Evolutionary conservation across 768 basidiomycete species (phyloP).

Genomic region (Boletus subcaerulescens): DNA sequence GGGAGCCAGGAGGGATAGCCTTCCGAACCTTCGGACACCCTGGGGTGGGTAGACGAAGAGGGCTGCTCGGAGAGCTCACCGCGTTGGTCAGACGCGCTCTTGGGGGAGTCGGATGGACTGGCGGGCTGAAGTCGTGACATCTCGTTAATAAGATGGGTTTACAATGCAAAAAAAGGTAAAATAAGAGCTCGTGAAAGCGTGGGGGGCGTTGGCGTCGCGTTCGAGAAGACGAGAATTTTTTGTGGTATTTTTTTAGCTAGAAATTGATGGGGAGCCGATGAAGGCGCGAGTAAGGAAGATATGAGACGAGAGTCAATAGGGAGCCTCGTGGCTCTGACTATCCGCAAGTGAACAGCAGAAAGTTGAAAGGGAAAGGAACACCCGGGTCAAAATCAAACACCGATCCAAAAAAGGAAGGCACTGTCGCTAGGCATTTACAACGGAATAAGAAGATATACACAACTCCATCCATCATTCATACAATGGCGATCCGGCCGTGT

Average conservation of each 20-base stretch:
- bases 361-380: constrained; percentile 21
- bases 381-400: constrained; percentile 23
- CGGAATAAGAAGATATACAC: constrained; percentile 6
- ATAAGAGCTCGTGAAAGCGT: constrained; percentile 30
- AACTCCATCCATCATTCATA: constrained; percentile 24
- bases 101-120: constrained; percentile 29
- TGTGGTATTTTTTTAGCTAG: constrained; percentile 6
- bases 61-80: constrained; percentile 34
- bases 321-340: constrained; percentile 51
- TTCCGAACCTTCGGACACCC: constrained; percentile 47
- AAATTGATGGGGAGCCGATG: constrained; percentile 16
- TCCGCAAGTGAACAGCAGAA: constrained; percentile 34
- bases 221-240: constrained; percentile 19
- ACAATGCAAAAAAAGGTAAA: constrained; percentile 30
- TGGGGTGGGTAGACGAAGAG: constrained; percentile 34
- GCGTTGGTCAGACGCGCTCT: constrained; percentile 29
- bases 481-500: constrained; percentile 16
- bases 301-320: constrained; percentile 10
- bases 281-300: constrained; percentile 24
- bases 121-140: constrained; percentile 36
- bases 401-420: constrained; percentile 29
- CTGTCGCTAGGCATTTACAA: constrained; percentile 27
- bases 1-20: constrained; percentile 88
- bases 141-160: constrained; percentile 32
- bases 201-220: constrained; percentile 35